Evolutionary conservation across 257 asterid genomes (phyloP).

Genomic region (Jasminum sambac): DNA sequence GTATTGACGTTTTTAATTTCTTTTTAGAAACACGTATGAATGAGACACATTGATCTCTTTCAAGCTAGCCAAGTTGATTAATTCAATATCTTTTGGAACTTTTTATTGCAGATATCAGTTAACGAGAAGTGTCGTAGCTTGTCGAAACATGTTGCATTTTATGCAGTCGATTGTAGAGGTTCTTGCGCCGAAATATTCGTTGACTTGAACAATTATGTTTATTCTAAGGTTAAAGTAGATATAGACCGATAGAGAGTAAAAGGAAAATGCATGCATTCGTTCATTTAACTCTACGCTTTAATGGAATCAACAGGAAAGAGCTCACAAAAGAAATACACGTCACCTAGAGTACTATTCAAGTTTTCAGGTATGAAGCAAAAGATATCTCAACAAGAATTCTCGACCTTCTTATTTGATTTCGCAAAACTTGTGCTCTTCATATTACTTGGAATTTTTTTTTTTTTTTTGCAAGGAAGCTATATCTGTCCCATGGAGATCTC

Average conservation of each 20-base stretch:
- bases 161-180: constrained; percentile 87
- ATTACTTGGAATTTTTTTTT: not conserved
- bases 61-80: not conserved
- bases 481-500: constrained; percentile 82
- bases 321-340: constrained; percentile 58
- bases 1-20: constrained; percentile 28
- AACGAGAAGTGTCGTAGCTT: constrained; percentile 87
- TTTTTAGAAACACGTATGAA: not conserved
- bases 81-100: not conserved
- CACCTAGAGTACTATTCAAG: constrained; percentile 66
- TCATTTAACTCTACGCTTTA: constrained; percentile 12
- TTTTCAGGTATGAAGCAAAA: constrained; percentile 65
- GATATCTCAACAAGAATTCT: constrained; percentile 1
- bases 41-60: not conserved
- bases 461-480: constrained; percentile 65
- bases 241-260: no score
- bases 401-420: not conserved
- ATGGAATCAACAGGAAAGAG: constrained; percentile 49
- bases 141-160: constrained; percentile 76
- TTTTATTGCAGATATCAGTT: constrained; percentile 65
- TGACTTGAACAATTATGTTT: constrained; percentile 80
- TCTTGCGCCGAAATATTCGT: constrained; percentile 93
- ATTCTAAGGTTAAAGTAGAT: constrained; percentile 56
- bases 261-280: not conserved
- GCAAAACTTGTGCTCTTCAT: not conserved